A percentile compares a stretch with the other conserved stretches of the same genome.
Conservation (phyloP, 139 green algal genomes). For the Closterium sp. region DNA sequence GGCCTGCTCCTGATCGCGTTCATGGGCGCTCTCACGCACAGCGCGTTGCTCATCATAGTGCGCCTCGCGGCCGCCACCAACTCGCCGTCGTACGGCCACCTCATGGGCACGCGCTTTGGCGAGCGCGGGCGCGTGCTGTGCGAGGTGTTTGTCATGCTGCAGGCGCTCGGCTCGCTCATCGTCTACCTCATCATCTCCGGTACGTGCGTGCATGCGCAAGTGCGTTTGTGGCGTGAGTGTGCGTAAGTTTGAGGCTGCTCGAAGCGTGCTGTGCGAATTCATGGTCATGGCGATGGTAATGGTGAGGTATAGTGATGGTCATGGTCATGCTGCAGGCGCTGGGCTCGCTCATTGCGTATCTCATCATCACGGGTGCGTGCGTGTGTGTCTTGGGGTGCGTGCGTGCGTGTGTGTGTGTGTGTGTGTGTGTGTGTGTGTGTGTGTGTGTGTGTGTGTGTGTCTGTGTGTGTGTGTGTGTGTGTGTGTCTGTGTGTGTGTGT, state of each 20-base stretch:
- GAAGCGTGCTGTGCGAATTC: too few relatives aligned
- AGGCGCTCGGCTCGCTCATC: conserved; percentile 15
- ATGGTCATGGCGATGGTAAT: too few relatives aligned
- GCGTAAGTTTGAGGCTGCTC: too few relatives aligned
- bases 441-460: not conserved
- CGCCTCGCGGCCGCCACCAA: not conserved
- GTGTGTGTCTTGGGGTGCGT: too few relatives aligned
- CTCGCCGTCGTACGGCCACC: conserved; percentile 11
- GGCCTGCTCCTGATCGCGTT: conserved; percentile 6
- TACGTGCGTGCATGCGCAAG: not conserved
- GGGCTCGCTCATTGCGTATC: not conserved
- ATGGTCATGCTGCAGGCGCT: not conserved
- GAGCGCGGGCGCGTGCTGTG: not conserved
- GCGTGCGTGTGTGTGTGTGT: too few relatives aligned
- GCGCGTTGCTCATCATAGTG: conserved; percentile 14
- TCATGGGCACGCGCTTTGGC: not conserved
- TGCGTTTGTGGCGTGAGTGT: not conserved
- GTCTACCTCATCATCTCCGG: conserved; percentile 39
- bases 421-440: not conserved
- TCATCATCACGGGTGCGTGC: not conserved
- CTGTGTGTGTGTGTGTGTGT: not conserved
- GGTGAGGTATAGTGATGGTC: not conserved
- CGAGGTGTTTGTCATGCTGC: conserved; percentile 9
- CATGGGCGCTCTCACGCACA: conserved; percentile 20
- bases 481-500: not conserved